phyloP scores from a whole-genome alignment of 1,284 basidiomycete genomes.

The Pseudomicrostroma phylloplanum region DNA sequence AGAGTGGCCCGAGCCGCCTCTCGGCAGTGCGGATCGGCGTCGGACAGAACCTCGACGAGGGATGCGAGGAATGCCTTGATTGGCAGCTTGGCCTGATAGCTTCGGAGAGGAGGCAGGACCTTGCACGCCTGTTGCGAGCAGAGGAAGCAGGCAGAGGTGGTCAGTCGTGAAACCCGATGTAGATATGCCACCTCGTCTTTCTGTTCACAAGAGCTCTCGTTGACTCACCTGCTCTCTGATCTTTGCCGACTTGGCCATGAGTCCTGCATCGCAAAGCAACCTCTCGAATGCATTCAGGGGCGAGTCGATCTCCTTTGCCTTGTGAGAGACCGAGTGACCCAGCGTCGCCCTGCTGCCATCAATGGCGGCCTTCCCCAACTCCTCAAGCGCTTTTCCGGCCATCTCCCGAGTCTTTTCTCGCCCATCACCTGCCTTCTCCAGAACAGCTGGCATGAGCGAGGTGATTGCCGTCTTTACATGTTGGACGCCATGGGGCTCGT shows the following conservation, averaged over 20 bases:
- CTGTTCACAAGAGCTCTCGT: not conserved
- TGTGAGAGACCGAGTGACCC: constrained; percentile 55
- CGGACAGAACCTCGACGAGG: constrained; percentile 79
- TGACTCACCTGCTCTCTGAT: constrained; percentile 67
- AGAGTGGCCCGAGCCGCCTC: constrained; percentile 74
- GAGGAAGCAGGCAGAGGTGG: not conserved
- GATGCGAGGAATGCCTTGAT: constrained; percentile 72
- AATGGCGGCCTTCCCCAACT: constrained; percentile 67
- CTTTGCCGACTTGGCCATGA: constrained; percentile 60
- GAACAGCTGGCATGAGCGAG: constrained; percentile 65
- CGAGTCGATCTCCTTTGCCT: constrained; percentile 67
- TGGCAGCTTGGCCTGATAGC: constrained; percentile 58
- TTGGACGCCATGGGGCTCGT: constrained; percentile 56
- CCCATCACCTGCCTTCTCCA: constrained; percentile 74
- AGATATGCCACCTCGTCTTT: not conserved
- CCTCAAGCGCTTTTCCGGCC: constrained; percentile 67
- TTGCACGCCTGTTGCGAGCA: constrained; percentile 14
- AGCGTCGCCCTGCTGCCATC: constrained; percentile 48
- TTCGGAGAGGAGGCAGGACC: constrained; percentile 24
- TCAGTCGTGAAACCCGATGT: not conserved
- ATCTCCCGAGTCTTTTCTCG: constrained; percentile 67
- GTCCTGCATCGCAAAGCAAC: constrained; percentile 66
- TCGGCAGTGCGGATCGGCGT: constrained; percentile 81
- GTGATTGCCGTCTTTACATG: constrained; percentile 64
- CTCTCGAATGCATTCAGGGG: constrained; percentile 69